Percentiles rank a stretch among this genome's conserved stretches.
phyloP scores from a whole-genome alignment of 129 eudicot species.

The Lactuca sativa region DNA sequence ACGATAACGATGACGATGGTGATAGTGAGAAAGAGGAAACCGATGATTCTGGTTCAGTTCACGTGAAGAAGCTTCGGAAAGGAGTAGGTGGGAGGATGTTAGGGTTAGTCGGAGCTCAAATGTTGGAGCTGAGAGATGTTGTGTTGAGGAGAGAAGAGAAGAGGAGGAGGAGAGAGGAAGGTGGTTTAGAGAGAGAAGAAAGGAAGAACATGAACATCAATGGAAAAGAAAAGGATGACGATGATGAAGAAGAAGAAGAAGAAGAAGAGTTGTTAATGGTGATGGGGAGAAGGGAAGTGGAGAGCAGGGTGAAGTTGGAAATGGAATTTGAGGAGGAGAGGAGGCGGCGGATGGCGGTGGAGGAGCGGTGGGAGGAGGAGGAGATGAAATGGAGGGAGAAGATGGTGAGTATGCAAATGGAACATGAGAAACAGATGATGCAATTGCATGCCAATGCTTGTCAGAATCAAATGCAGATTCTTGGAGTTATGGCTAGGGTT shows the following conservation, averaged over 20 bases:
- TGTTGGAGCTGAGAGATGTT: conserved; percentile 67
- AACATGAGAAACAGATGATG: conserved; percentile 94
- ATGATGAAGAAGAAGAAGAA: conserved; percentile 47
- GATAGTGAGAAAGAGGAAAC: conserved; percentile 40
- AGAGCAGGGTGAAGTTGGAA: conserved; percentile 49
- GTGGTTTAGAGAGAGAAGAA: conserved; percentile 31
- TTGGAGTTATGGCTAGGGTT: conserved; percentile 66
- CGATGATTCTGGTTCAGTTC: conserved; percentile 31
- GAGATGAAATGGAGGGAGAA: conserved; percentile 93
- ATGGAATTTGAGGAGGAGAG: conserved; percentile 71
- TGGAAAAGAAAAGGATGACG: conserved; percentile 33
- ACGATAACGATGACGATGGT: conserved; percentile 31
- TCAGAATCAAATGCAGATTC: conserved; percentile 82
- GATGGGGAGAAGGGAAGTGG: conserved; percentile 57
- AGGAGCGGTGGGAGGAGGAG: conserved; percentile 91
- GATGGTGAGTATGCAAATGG: conserved; percentile 69
- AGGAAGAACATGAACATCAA: conserved; percentile 33
- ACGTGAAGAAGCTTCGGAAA: conserved; percentile 43
- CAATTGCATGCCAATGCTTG: conserved; percentile 82
- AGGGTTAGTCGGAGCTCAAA: conserved; percentile 61
- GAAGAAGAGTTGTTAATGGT: conserved; percentile 53
- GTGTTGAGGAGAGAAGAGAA: conserved; percentile 68
- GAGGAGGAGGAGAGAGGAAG: conserved; percentile 55
- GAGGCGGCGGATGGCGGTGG: conserved; percentile 61
- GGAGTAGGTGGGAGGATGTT: conserved; percentile 47